phyloP scores from a whole-genome alignment of 768 basidiomycete genomes.

The Sporobolomyces roseus region DNA sequence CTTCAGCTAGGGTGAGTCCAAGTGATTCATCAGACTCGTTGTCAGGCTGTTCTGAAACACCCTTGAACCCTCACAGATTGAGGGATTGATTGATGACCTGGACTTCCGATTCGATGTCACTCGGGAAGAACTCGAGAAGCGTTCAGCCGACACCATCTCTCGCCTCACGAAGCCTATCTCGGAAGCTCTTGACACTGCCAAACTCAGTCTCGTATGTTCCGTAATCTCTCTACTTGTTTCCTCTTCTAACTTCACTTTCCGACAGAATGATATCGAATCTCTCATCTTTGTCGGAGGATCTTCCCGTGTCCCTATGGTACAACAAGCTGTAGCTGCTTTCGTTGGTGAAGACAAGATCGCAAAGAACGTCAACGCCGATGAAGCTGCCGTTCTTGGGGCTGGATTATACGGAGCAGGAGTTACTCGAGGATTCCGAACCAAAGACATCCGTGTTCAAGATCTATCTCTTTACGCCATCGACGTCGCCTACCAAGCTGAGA shows the following conservation, averaged over 20 bases:
- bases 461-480: constrained; percentile 53
- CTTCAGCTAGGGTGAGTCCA: constrained; percentile 64
- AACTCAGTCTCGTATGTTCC: constrained; percentile 60
- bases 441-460: constrained; percentile 81
- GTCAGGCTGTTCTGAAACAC: no score
- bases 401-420: constrained; percentile 85
- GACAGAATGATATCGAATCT: constrained; percentile 70
- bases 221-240: no score
- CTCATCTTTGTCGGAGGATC: constrained; percentile 90
- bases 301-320: constrained; percentile 87
- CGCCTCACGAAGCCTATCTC: constrained; percentile 68
- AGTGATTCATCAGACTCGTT: no score
- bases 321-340: constrained; percentile 67
- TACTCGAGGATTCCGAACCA: constrained; percentile 88
- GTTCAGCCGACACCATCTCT: constrained; percentile 61
- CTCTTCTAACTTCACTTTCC: not conserved
- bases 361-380: constrained; percentile 92
- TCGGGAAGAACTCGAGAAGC: constrained; percentile 69
- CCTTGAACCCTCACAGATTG: constrained; percentile 63
- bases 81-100: constrained; percentile 82
- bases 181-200: constrained; percentile 66
- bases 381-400: constrained; percentile 86
- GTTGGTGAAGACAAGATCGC: constrained; percentile 88
- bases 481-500: constrained; percentile 37
- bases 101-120: constrained; percentile 79